A percentile compares a stretch with the other conserved stretches of the same genome.
These are phyloP conservation scores for Paxillus rubicundulus DNA, from an alignment of 768 basidiomycete genomes.

Conservation along the genomic window DNA sequence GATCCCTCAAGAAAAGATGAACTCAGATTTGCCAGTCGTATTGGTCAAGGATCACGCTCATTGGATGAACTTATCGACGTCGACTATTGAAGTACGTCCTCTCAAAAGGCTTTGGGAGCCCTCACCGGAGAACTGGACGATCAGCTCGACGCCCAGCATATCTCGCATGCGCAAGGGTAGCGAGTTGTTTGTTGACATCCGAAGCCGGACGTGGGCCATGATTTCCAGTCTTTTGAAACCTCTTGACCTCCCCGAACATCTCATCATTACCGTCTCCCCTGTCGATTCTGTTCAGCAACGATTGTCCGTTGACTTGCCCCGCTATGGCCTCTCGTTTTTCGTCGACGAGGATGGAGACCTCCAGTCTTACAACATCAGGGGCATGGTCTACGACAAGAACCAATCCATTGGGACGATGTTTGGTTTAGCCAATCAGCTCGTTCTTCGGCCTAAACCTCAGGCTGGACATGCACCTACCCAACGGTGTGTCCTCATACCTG, in stretches of 20 bases:
- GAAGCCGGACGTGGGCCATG: constrained; percentile 28
- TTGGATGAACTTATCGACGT: constrained; percentile 30
- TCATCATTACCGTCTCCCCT: constrained; percentile 17
- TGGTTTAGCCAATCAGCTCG: constrained; percentile 40
- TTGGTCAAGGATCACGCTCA: constrained; percentile 25
- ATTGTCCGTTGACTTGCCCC: constrained; percentile 37
- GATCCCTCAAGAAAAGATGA: constrained; percentile 21
- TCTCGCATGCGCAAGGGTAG: constrained; percentile 8
- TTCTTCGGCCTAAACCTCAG: constrained; percentile 34
- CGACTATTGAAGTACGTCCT: constrained; percentile 28
- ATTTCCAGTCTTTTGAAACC: constrained; percentile 21
- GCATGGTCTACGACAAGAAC: constrained; percentile 39
- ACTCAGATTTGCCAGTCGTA: constrained; percentile 23
- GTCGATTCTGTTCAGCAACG: neutral
- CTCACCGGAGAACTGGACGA: constrained; percentile 27
- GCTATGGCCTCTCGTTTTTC: constrained; percentile 42
- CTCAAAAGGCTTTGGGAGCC: constrained; percentile 22
- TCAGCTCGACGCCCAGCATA: constrained; percentile 11
- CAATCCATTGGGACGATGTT: constrained; percentile 46
- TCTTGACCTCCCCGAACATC: constrained; percentile 22
- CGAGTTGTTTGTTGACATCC: constrained; percentile 24
- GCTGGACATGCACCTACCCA: constrained; percentile 1
- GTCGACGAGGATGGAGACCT: constrained; percentile 32
- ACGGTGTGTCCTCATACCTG: constrained; percentile 39
- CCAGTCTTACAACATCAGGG: constrained; percentile 40